Base-by-base conservation (phyloP, 2,329 filamentous ascomycete genomes). In the Hortaea werneckii region DNA sequence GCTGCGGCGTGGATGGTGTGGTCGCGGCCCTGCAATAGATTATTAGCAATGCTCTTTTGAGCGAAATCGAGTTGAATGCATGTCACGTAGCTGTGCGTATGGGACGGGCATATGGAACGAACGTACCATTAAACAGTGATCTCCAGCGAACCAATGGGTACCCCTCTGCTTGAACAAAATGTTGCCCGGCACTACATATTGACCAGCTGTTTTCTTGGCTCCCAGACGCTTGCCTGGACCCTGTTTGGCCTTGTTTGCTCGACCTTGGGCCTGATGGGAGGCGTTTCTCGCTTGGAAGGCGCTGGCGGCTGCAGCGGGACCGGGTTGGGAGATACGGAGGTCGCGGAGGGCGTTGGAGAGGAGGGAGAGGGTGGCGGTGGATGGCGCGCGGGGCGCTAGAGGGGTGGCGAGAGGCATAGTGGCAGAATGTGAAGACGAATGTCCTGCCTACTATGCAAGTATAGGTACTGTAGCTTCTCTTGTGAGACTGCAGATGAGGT, bases 161-260 rank as follows among this genome's bases (percentile, higher is more conserved):
- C 92, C 92, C 60, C 90, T 83, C 69, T 98, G 92, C 65, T 87
- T 88, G 78, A 92, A 98, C 69, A 98, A 85, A 67, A 98, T 98
- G 73, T 95, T 96, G 45, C 92, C 92, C 4, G 89, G 85, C 48
- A 95, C 84, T 32, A 98, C 92, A 66, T 83, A 94, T 72, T 95
- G 73, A 85, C 86, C 90, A 66, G 86, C 87, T 12, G 83, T 83
- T 68, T 90, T 87, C 76, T 98, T 98, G 5, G 90, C 89, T 56
- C 92, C 92, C 55, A 98, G 72, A 65, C 95, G 87, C 72, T 95
- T 95, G 57, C 83, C 83, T 1, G 82, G 74, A 4, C 81, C 80
- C 58, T 84, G 77, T 61, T 82, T 82, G 29, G 79, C 77, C 54
- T 79, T 78, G 61, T 85, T 94, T 67, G 80, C 80, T 49, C 77